These are phyloP conservation scores for Pseudopyricularia javanii DNA, from an alignment of 2,329 filamentous ascomycete species.

Conservation along the genomic window DNA sequence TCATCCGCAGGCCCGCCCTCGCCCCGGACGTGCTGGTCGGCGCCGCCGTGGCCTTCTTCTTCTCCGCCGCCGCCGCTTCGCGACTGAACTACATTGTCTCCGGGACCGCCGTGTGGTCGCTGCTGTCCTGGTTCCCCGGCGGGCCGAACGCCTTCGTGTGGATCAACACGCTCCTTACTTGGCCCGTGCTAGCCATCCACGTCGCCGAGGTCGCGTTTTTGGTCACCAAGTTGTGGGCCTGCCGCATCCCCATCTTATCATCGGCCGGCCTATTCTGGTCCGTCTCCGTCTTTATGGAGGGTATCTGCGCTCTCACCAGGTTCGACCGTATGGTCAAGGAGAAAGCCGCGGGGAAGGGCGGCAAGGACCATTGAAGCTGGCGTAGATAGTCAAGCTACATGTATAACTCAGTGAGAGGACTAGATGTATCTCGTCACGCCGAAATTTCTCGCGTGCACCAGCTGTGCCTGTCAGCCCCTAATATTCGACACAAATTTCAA, in stretches of 20 bases:
- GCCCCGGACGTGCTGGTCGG: slow-evolving; percentile 43
- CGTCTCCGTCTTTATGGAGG: slow-evolving; percentile 39
- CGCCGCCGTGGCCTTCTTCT: slow-evolving; percentile 39
- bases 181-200: slow-evolving; percentile 53
- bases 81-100: slow-evolving; percentile 25
- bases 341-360: not conserved
- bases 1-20: slow-evolving; percentile 16
- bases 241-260: slow-evolving; percentile 31
- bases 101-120: slow-evolving; percentile 36
- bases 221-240: slow-evolving; percentile 28
- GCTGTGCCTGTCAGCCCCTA: no score
- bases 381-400: no score
- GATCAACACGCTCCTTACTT: slow-evolving; percentile 45
- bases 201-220: slow-evolving; percentile 46
- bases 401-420: no score
- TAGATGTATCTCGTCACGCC: no score
- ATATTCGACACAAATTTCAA: no score
- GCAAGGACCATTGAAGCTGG: not conserved
- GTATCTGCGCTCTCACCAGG: slow-evolving; percentile 32
- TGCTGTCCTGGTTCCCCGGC: slow-evolving; percentile 35
- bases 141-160: slow-evolving; percentile 46
- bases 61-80: slow-evolving; percentile 34
- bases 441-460: no score
- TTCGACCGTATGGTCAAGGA: slow-evolving; percentile 25
- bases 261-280: slow-evolving; percentile 45